Evolutionary conservation across 805 yeast species (phyloP), one percentile per base, ranked within the genome.

Genomic region (Myxozyma udenii): DNA sequence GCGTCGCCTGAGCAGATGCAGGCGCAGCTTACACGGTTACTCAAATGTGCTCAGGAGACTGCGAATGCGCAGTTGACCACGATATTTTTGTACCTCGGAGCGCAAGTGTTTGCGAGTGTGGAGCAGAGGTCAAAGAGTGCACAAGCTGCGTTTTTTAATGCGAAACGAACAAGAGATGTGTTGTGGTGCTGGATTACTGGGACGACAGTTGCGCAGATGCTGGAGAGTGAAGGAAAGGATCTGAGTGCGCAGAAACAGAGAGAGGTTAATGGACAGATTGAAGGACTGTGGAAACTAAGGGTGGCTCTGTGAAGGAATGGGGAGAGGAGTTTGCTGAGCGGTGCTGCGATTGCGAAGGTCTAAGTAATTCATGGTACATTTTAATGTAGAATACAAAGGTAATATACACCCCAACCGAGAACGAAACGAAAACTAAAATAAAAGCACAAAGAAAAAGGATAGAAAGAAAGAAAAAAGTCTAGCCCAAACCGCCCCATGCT

Each of bases 401-500:
- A 28, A 14, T 28, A 14, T 28, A 28, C 33, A 28, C 33, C 14
- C 33, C 9, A 9, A 9, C 33, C 33, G 9, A 28, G 9, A 28
- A 28, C n/a, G n/a, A n/a, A 14, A 14, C 33, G 33, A 28, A 14
- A 28, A 28, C 9, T 28, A 28, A 14, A 28, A 28, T 9, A 28
- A 28, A 28, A 9, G 14, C 9, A 9, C 33, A 9, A 28, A 28
- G 33, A 28, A 9, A 9, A 28, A 28, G 9, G 9, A 28, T 9
- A 28, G 14, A 28, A 28, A 28, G 12, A 28, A 9, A 28, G 33
- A 28, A 9, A 9, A 28, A 9, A 28, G 2, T 23, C 38, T 26
- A 55, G 16, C 60, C 60, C 3, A 55, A 47, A 12, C 60, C 60
- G 6, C 60, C 60, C 60, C 60, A 55, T 3, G 55, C 95, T 75